Conservation (phyloP, 2,329 filamentous ascomycete species). For the Stagonosporopsis cucurbitacearum region DNA sequence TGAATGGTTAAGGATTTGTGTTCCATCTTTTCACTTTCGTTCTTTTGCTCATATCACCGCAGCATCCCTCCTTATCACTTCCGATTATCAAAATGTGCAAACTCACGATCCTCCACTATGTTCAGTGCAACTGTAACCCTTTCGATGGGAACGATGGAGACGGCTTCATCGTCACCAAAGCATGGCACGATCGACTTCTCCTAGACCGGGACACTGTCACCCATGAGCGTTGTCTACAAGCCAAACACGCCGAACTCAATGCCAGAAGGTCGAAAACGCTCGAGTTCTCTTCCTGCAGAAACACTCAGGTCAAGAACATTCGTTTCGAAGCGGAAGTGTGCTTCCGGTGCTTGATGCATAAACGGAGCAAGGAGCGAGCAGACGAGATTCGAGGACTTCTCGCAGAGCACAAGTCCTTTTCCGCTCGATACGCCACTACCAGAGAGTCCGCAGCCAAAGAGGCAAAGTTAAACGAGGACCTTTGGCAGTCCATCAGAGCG, state of each 20-base stretch:
- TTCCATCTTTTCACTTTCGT: too few relatives aligned
- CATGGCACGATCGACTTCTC: background rate
- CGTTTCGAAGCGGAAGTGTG: background rate
- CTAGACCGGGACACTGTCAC: background rate
- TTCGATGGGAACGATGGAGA: background rate
- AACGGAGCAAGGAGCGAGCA: background rate
- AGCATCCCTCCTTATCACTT: too few relatives aligned
- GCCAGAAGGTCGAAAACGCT: too few relatives aligned
- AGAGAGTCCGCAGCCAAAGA: background rate
- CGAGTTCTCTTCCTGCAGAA: too few relatives aligned
- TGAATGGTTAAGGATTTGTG: too few relatives aligned
- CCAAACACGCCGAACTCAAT: too few relatives aligned
- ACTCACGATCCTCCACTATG: too few relatives aligned
- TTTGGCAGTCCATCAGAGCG: constrained; percentile 1
- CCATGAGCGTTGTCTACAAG: background rate
- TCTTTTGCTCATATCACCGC: too few relatives aligned
- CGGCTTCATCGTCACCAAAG: constrained; percentile 3
- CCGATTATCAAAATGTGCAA: too few relatives aligned
- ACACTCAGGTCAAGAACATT: background rate
- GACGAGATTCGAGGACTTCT: background rate
- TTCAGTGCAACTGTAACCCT: background rate
- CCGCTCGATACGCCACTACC: background rate
- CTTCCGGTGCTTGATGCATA: background rate
- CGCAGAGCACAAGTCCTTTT: too few relatives aligned
- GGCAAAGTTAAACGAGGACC: background rate